phyloP scores from a whole-genome alignment of 306 rosid species.

The Inga leiocalycina region DNA sequence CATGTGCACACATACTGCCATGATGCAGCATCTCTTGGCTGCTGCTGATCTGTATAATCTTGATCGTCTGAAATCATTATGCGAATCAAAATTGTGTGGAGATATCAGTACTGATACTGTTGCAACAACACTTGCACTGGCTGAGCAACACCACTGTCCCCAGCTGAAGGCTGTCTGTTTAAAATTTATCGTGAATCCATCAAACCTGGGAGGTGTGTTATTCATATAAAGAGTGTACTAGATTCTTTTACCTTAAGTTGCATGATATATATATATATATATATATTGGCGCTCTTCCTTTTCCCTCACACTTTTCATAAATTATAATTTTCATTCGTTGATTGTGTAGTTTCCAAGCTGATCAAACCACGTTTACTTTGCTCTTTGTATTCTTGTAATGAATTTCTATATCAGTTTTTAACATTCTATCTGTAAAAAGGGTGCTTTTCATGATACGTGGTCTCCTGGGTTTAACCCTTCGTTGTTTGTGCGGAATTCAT shows the following conservation, averaged over 20 bases:
- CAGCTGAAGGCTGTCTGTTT: slow-evolving; percentile 77
- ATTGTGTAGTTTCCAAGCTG: background rate
- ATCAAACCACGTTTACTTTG: background rate
- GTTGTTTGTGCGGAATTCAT: slow-evolving; percentile 3
- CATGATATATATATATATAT: background rate
- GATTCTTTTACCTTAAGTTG: slow-evolving; percentile 20
- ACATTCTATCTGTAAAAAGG: background rate
- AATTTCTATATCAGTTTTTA: background rate
- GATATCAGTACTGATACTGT: slow-evolving; percentile 69
- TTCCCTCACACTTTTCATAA: background rate
- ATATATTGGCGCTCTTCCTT: slow-evolving; percentile 8
- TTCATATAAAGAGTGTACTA: slow-evolving; percentile 33
- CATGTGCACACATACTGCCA: background rate
- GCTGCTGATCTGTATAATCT: slow-evolving; percentile 1
- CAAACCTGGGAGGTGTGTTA: slow-evolving; percentile 79
- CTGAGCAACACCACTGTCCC: slow-evolving; percentile 80
- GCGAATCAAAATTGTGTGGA: slow-evolving; percentile 74
- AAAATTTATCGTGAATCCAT: slow-evolving; percentile 68
- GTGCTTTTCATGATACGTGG: background rate
- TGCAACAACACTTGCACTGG: slow-evolving; percentile 76
- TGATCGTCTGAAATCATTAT: slow-evolving; percentile 46
- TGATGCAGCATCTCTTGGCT: slow-evolving; percentile 1
- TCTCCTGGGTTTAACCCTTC: background rate
- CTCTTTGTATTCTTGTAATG: background rate
- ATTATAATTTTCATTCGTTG: background rate